Evolutionary conservation across 108 stramenopile genomes (phyloP).

Genomic region (Cyclotella kingstonii): DNA sequence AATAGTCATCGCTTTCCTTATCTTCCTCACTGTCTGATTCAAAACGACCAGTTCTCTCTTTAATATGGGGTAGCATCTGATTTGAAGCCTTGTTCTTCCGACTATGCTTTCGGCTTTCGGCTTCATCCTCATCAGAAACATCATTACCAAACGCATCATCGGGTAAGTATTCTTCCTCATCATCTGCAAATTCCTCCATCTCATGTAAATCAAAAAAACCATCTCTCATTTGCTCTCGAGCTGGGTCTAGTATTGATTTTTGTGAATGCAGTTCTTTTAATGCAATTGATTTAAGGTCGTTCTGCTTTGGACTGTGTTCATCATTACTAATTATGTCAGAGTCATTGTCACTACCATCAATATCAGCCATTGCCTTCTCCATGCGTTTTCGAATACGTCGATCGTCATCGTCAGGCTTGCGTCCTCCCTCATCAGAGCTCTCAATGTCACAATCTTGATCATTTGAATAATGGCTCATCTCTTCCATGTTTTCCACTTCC

Average conservation of each 20-base stretch:
- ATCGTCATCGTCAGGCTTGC: slow-evolving; percentile 57
- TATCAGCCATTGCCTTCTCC: slow-evolving; percentile 81
- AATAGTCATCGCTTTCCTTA: slow-evolving; percentile 45
- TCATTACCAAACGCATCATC: slow-evolving; percentile 64
- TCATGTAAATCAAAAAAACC: slow-evolving; percentile 94
- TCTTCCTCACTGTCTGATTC: slow-evolving; percentile 43
- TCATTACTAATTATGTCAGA: slow-evolving; percentile 13
- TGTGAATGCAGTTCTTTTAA: neutral
- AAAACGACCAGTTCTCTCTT: slow-evolving; percentile 49
- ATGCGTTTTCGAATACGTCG: slow-evolving; percentile 72
- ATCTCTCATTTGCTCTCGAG: slow-evolving; percentile 77
- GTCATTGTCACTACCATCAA: slow-evolving; percentile 36
- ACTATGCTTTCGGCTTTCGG: neutral
- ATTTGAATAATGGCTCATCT: slow-evolving; percentile 18
- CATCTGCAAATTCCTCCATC: slow-evolving; percentile 95
- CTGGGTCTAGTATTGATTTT: slow-evolving; percentile 49
- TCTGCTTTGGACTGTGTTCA: slow-evolving; percentile 21
- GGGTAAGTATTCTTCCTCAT: slow-evolving; percentile 84
- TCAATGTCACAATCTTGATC: slow-evolving; percentile 12
- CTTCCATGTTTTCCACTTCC: slow-evolving; percentile 8
- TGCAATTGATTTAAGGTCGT: slow-evolving; percentile 18
- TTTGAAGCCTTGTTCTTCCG: slow-evolving; percentile 33
- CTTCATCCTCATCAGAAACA: slow-evolving; percentile 25
- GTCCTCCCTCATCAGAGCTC: slow-evolving; percentile 12
- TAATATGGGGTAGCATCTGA: slow-evolving; percentile 59